Percentiles rank a stretch among this genome's conserved stretches.
phyloP scores from a whole-genome alignment of 2,329 filamentous ascomycete genomes.

The Colletotrichum chlorophyti region DNA sequence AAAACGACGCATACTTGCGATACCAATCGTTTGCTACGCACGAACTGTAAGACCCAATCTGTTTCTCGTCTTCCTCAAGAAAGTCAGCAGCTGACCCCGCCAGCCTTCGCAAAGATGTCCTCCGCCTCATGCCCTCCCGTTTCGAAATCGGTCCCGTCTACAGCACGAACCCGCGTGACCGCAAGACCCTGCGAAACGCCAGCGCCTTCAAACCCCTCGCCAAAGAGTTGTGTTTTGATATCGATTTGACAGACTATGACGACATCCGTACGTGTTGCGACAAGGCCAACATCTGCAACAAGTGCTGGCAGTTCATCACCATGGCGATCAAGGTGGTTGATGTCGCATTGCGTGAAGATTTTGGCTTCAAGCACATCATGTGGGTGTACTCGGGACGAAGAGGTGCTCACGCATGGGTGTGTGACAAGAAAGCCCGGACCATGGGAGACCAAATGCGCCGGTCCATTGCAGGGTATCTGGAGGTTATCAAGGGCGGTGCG shows the following conservation, averaged over 20 bases:
- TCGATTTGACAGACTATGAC: constrained; percentile 98
- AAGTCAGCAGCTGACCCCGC: constrained; percentile 9
- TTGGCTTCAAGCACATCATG: constrained; percentile 95
- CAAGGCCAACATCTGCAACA: constrained; percentile 90
- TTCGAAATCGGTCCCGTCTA: constrained; percentile 99
- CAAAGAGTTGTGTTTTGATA: constrained; percentile 98
- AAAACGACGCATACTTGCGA: constrained; percentile 88
- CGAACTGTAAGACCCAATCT: constrained; percentile 51
- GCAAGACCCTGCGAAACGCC: constrained; percentile 83
- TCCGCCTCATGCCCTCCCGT: constrained; percentile 86
- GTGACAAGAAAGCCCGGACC: constrained; percentile 82
- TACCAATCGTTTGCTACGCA: constrained; percentile 75
- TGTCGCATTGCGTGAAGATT: constrained; percentile 85
- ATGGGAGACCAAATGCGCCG: constrained; percentile 87
- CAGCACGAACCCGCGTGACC: constrained; percentile 89
- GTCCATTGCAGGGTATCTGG: constrained; percentile 87
- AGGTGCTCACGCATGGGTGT: constrained; percentile 98
- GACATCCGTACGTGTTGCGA: constrained; percentile 94
- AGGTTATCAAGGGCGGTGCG: constrained; percentile 85
- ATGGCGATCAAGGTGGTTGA: constrained; percentile 98
- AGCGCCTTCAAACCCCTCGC: constrained; percentile 84
- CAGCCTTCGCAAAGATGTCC: constrained; percentile 87
- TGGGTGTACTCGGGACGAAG: constrained; percentile 98
- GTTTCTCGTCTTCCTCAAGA: background rate
- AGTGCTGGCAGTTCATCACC: constrained; percentile 96